Evolutionary conservation across 2,329 filamentous ascomycete genomes (phyloP).

Genomic region (Claviceps fusiformis): DNA sequence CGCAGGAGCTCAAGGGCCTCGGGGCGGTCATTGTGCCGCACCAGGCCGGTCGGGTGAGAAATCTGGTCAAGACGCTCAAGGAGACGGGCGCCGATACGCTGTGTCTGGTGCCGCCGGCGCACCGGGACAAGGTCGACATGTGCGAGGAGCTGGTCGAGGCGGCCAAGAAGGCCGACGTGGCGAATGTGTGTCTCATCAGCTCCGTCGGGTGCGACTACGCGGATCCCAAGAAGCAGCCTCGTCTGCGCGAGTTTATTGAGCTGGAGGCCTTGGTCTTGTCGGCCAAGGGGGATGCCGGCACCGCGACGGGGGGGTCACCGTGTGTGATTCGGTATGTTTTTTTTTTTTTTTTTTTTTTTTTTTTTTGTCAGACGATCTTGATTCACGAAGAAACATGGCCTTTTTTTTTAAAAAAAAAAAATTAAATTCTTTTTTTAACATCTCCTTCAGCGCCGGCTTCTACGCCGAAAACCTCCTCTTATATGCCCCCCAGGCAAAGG

Average conservation of each 20-base stretch:
- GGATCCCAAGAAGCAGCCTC: slow-evolving; percentile 31
- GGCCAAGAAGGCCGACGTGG: too few relatives aligned
- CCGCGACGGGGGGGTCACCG: slow-evolving; percentile 26
- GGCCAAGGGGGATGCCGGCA: slow-evolving; percentile 28
- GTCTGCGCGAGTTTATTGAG: slow-evolving; percentile 36
- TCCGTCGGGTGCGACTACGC: slow-evolving; percentile 36
- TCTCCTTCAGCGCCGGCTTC: slow-evolving; percentile 23
- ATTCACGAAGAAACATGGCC: too few relatives aligned
- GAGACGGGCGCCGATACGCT: slow-evolving; percentile 31
- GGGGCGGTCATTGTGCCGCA: slow-evolving; percentile 23
- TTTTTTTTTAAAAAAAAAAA: too few relatives aligned
- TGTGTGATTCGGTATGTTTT: slow-evolving; percentile 29
- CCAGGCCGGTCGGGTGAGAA: too few relatives aligned
- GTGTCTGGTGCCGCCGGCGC: slow-evolving; percentile 34
- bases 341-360: too few relatives aligned
- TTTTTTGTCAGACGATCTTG: too few relatives aligned
- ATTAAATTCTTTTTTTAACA: slow-evolving; percentile 14
- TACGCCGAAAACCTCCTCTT: slow-evolving; percentile 38
- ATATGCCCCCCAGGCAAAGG: slow-evolving; percentile 30
- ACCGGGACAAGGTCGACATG: slow-evolving; percentile 26
- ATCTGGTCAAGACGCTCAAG: too few relatives aligned
- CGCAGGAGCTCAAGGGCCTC: slow-evolving; percentile 25
- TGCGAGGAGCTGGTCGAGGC: too few relatives aligned
- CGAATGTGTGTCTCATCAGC: slow-evolving; percentile 22
- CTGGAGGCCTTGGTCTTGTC: slow-evolving; percentile 29